These are phyloP conservation scores for Berberis thunbergii DNA, from an alignment of 164 flowering plant species.

Conservation along the genomic window DNA sequence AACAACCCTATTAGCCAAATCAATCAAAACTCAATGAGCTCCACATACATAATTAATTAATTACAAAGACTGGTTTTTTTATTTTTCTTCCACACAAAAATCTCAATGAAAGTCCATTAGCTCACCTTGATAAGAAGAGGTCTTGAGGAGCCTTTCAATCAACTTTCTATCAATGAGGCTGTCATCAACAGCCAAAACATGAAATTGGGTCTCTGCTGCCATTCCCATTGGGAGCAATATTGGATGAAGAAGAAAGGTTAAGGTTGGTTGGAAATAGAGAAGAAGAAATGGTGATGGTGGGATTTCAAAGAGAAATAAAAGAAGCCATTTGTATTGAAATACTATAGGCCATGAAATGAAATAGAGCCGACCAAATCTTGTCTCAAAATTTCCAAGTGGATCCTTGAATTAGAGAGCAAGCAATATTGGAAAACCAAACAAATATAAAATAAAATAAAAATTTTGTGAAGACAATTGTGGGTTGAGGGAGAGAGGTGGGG, in stretches of 20 bases:
- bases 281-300: not conserved
- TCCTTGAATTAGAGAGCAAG: slow-evolving; percentile 25
- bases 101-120: not conserved
- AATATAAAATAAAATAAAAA: not conserved
- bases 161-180: slow-evolving; percentile 31
- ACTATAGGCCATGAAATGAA: slow-evolving; percentile 23
- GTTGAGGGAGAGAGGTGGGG: slow-evolving; percentile 2
- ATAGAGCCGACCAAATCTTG: slow-evolving; percentile 34
- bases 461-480: not conserved
- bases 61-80: no score
- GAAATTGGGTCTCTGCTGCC: slow-evolving; percentile 18
- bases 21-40: not conserved
- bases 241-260: not conserved
- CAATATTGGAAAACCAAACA: slow-evolving; percentile 6
- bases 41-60: not conserved
- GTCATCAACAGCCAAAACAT: slow-evolving; percentile 42
- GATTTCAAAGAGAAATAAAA: not conserved
- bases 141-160: slow-evolving; percentile 37
- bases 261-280: not conserved
- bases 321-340: slow-evolving; percentile 14
- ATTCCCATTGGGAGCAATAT: slow-evolving; percentile 8
- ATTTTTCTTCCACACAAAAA: not conserved
- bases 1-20: slow-evolving; percentile 7
- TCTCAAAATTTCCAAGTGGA: slow-evolving; percentile 15
- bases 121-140: slow-evolving; percentile 36